phyloP scores from a whole-genome alignment of 305 asterid species.

The Plantago coronopus region DNA sequence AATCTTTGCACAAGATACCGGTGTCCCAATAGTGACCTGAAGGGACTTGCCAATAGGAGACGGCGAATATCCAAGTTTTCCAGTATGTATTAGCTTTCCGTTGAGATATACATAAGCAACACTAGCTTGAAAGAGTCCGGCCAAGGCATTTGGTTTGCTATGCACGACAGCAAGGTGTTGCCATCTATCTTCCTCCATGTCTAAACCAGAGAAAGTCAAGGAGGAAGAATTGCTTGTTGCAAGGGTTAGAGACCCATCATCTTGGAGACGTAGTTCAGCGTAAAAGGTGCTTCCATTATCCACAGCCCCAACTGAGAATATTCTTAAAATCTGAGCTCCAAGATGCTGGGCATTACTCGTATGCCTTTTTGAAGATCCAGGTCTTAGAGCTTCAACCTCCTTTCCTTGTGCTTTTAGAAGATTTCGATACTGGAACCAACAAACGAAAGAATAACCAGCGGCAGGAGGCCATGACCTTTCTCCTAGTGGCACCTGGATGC shows the following conservation, averaged over 20 bases:
- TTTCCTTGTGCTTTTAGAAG: slow-evolving; percentile 58
- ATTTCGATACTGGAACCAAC: slow-evolving; percentile 93
- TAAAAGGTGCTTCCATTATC: slow-evolving; percentile 67
- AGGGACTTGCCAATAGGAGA: slow-evolving; percentile 93
- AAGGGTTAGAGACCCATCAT: slow-evolving; percentile 84
- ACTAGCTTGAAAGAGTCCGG: slow-evolving; percentile 96
- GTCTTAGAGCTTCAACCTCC: slow-evolving; percentile 62
- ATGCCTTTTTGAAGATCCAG: slow-evolving; percentile 53
- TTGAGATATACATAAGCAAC: slow-evolving; percentile 89
- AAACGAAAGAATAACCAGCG: slow-evolving; percentile 97
- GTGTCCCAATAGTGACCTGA: slow-evolving; percentile 92
- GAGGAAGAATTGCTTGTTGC: slow-evolving; percentile 94
- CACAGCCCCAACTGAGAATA: slow-evolving; percentile 89
- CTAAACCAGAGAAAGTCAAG: slow-evolving; percentile 81
- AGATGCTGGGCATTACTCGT: slow-evolving; percentile 43
- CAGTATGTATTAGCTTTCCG: slow-evolving; percentile 91
- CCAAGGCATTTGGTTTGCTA: slow-evolving; percentile 99
- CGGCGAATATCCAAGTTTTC: slow-evolving; percentile 95
- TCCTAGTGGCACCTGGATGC: slow-evolving; percentile 96
- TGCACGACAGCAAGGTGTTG: slow-evolving; percentile 98
- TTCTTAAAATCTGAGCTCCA: slow-evolving; percentile 59
- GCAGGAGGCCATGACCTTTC: slow-evolving; percentile 99
- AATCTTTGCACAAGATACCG: slow-evolving; percentile 67
- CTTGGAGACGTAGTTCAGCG: slow-evolving; percentile 85
- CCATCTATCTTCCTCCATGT: slow-evolving; percentile 98